These are phyloP conservation scores for Phlegmacium glaucopus DNA, from an alignment of 768 basidiomycete species.

Conservation along the genomic window DNA sequence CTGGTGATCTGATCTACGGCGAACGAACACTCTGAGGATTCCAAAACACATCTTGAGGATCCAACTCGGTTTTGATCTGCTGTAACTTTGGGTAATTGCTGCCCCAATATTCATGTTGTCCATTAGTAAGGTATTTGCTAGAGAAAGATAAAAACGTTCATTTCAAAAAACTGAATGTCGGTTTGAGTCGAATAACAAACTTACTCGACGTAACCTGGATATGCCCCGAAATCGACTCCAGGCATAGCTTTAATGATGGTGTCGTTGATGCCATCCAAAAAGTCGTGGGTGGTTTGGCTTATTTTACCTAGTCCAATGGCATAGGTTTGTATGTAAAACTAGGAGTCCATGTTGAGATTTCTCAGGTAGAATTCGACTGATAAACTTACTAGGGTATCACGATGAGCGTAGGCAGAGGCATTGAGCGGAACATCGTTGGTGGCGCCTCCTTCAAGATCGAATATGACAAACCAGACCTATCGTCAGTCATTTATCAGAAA, in stretches of 20 bases:
- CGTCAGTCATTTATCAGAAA: neutral
- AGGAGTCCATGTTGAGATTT: neutral
- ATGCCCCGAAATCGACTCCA: constrained; percentile 4
- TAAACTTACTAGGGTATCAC: constrained; percentile 3
- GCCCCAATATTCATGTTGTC: constrained; percentile 4
- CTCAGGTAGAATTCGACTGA: neutral
- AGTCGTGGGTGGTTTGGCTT: constrained; percentile 4
- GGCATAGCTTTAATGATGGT: constrained; percentile 2
- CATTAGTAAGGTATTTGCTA: constrained; percentile 5
- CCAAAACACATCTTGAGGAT: constrained; percentile 2
- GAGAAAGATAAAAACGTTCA: neutral
- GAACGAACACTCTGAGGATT: constrained; percentile 6
- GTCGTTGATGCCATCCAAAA: constrained; percentile 4
- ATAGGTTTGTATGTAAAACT: constrained; percentile 8
- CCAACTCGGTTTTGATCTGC: constrained; percentile 1
- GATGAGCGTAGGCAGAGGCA: constrained; percentile 5
- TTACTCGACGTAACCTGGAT: constrained; percentile 6
- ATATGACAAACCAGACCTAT: constrained; percentile 6
- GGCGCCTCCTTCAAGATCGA: constrained; percentile 7
- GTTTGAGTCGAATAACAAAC: neutral
- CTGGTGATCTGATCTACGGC: neutral
- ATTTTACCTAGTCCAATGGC: constrained; percentile 4
- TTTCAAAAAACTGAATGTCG: neutral
- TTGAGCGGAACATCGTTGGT: constrained; percentile 2
- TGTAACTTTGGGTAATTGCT: constrained; percentile 4